phyloP scores from a whole-genome alignment of 768 basidiomycete species.

The Boletus pseudo-olivaceus region DNA sequence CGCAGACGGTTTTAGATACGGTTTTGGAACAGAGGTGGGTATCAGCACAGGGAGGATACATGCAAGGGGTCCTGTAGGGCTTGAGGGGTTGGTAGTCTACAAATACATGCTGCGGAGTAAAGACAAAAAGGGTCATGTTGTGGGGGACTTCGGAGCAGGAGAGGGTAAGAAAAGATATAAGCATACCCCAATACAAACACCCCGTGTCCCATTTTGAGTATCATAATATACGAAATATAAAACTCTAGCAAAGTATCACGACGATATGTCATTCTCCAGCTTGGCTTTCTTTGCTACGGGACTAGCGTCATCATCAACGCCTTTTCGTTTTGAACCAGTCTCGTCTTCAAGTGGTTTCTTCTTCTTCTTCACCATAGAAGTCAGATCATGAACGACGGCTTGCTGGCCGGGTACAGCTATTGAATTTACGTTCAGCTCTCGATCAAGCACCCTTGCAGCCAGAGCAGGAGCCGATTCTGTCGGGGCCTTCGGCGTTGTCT shows the following conservation, averaged over 20 bases:
- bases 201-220: slow-evolving; percentile 23
- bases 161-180: slow-evolving; percentile 70
- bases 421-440: slow-evolving; percentile 53
- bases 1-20: slow-evolving; percentile 94
- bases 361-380: slow-evolving; percentile 85
- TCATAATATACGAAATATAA: not conserved
- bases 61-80: slow-evolving; percentile 91
- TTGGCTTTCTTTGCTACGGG: slow-evolving; percentile 60
- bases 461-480: slow-evolving; percentile 62
- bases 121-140: slow-evolving; percentile 73
- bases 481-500: slow-evolving; percentile 67
- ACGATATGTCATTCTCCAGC: slow-evolving; percentile 39
- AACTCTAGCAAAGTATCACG: slow-evolving; percentile 12
- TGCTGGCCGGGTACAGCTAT: slow-evolving; percentile 33
- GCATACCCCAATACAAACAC: slow-evolving; percentile 39
- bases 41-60: slow-evolving; percentile 97
- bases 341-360: slow-evolving; percentile 46
- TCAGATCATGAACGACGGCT: slow-evolving; percentile 73
- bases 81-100: slow-evolving; percentile 92
- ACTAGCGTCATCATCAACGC: slow-evolving; percentile 51
- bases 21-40: slow-evolving; percentile 97
- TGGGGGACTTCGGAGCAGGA: slow-evolving; percentile 77
- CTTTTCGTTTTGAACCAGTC: slow-evolving; percentile 61
- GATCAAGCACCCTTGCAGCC: slow-evolving; percentile 67
- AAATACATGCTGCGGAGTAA: slow-evolving; percentile 90